phyloP scores from a whole-genome alignment of 2,329 filamentous ascomycete species.

The Neofusicoccum umdonicola region DNA sequence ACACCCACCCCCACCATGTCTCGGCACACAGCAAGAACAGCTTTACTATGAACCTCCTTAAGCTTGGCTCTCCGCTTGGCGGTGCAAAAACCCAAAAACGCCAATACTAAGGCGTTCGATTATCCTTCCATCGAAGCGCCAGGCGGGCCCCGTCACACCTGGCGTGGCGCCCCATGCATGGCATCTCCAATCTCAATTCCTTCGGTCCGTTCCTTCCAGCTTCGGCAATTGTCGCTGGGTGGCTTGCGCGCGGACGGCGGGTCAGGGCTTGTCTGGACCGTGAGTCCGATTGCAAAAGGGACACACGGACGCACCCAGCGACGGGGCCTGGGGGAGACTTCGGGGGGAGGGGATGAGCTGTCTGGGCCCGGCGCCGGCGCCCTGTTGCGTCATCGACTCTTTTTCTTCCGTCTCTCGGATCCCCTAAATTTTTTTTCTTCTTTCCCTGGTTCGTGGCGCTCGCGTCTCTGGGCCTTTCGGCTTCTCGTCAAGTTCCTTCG shows the following conservation, averaged over 20 bases:
- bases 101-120: not conserved
- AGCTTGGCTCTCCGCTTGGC: constrained; percentile 4
- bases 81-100: not conserved
- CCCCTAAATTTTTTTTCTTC: not conserved
- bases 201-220: constrained; percentile 5
- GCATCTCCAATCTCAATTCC: not conserved
- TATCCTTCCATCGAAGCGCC: not conserved
- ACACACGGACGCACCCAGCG: not conserved
- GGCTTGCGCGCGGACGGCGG: not conserved
- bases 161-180: not conserved
- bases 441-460: not conserved
- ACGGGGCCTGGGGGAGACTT: not conserved
- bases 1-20: not conserved
- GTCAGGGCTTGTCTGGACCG: not conserved
- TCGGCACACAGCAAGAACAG: not conserved
- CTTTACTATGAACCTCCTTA: not conserved
- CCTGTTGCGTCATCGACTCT: constrained; percentile 1
- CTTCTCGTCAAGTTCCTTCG: too few relatives aligned
- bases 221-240: constrained; percentile 14
- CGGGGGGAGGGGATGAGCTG: not conserved
- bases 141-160: too few relatives aligned
- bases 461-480: too few relatives aligned
- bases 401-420: not conserved
- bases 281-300: not conserved
- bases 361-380: not conserved